phyloP scores from a whole-genome alignment of 148 eudicot genomes.

The Rhododendron griersonianum region DNA sequence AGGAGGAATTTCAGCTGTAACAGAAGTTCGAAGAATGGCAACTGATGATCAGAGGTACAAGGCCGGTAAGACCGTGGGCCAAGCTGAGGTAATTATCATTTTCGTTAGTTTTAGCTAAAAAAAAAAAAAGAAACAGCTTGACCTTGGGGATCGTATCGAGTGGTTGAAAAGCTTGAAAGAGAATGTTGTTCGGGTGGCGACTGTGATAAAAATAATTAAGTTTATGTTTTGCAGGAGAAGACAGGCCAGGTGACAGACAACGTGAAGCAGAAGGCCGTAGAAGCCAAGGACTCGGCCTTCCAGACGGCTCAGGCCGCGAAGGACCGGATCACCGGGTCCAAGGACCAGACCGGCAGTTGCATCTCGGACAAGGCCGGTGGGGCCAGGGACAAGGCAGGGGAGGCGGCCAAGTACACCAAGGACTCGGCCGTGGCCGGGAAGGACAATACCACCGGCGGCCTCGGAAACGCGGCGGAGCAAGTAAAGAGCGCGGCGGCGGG shows the following conservation, averaged over 20 bases:
- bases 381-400: slow-evolving; percentile 1
- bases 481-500: slow-evolving; percentile 21
- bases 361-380: not conserved
- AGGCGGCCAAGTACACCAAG: slow-evolving; percentile 22
- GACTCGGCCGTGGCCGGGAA: slow-evolving; percentile 53
- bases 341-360: not conserved
- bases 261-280: slow-evolving; percentile 47
- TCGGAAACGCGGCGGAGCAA: slow-evolving; percentile 51
- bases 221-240: slow-evolving; percentile 34
- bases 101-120: not conserved
- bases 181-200: no score
- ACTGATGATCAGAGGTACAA: slow-evolving; percentile 51
- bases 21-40: slow-evolving; percentile 25
- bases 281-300: slow-evolving; percentile 27
- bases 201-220: no score
- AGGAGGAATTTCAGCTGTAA: not conserved
- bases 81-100: slow-evolving; percentile 40
- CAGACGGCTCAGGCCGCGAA: not conserved
- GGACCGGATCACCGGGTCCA: not conserved
- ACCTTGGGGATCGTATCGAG: no score
- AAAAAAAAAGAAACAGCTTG: no score
- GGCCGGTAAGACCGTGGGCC: slow-evolving; percentile 64
- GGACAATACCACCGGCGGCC: slow-evolving; percentile 50
- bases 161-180: no score
- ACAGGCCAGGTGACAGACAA: slow-evolving; percentile 47